Conservation (phyloP, 225 moss, liverwort and hornwort species). For the Bryoerythrophyllum caledonicum region DNA sequence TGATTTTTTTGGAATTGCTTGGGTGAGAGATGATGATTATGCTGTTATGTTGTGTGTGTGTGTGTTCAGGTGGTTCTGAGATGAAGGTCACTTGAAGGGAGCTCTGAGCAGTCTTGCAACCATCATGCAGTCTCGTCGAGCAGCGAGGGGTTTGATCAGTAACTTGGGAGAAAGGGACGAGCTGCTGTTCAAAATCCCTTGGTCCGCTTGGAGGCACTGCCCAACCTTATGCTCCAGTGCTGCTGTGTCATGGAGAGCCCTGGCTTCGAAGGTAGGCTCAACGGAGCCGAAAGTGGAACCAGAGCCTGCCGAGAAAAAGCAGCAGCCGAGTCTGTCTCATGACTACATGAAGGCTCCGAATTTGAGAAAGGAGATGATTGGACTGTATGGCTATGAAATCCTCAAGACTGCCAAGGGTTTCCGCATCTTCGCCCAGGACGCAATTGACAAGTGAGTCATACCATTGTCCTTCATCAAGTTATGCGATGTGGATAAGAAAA, state of each 20-base stretch:
- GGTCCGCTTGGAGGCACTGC: slow-evolving; percentile 27
- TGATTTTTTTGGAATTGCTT: not conserved
- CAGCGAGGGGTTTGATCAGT: slow-evolving; percentile 40
- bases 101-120: slow-evolving; percentile 15
- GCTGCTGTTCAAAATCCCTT: slow-evolving; percentile 35
- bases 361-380: slow-evolving; percentile 59
- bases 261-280: slow-evolving; percentile 56
- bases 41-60: not conserved
- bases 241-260: slow-evolving; percentile 33
- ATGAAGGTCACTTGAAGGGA: slow-evolving; percentile 28
- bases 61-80: slow-evolving; percentile 18
- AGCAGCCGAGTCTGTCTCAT: slow-evolving; percentile 31
- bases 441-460: slow-evolving; percentile 63
- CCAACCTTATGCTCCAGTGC: slow-evolving; percentile 21
- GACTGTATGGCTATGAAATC: slow-evolving; percentile 62
- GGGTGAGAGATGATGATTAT: not conserved
- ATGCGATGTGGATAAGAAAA: not conserved
- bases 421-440: slow-evolving; percentile 64
- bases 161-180: slow-evolving; percentile 43
- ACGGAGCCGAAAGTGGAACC: slow-evolving; percentile 41
- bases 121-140: slow-evolving; percentile 56
- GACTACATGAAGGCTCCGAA: slow-evolving; percentile 41
- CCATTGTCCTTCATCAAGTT: not conserved
- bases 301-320: slow-evolving; percentile 42
- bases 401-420: slow-evolving; percentile 60